Conservation (phyloP, 2,329 filamentous ascomycete species). For the Kalaharituber pfeilii region DNA sequence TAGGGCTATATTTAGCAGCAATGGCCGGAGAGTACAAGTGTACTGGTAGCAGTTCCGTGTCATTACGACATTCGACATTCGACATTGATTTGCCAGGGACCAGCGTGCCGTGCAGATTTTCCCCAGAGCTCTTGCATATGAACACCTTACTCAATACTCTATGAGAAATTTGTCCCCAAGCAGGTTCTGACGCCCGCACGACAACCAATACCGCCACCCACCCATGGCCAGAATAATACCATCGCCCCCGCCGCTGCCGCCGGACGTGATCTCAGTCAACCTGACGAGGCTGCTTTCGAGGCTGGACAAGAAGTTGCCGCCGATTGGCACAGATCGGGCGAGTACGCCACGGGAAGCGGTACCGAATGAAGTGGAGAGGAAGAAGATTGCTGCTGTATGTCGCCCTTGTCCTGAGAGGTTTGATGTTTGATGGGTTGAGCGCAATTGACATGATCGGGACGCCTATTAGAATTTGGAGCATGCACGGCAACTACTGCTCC, state of each 20-base stretch:
- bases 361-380: conserved; percentile 8
- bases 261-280: neutral
- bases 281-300: neutral
- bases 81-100: too few relatives aligned
- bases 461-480: conserved; percentile 19
- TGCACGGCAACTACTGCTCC: conserved; percentile 17
- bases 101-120: too few relatives aligned
- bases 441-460: too few relatives aligned
- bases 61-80: neutral
- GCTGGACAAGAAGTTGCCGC: neutral
- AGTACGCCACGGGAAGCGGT: neutral
- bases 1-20: too few relatives aligned
- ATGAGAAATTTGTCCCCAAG: too few relatives aligned
- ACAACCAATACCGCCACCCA: too few relatives aligned
- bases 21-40: too few relatives aligned
- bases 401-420: neutral
- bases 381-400: conserved; percentile 15
- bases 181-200: too few relatives aligned
- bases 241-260: neutral
- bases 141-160: too few relatives aligned
- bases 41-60: neutral
- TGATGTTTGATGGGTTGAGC: neutral
- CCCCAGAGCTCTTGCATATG: too few relatives aligned
- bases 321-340: neutral
- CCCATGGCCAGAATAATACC: neutral